A percentile compares a stretch with the other conserved stretches of the same genome.
Evolutionary conservation across 768 basidiomycete genomes (phyloP).

Genomic region (Phaeotremella fagi): DNA sequence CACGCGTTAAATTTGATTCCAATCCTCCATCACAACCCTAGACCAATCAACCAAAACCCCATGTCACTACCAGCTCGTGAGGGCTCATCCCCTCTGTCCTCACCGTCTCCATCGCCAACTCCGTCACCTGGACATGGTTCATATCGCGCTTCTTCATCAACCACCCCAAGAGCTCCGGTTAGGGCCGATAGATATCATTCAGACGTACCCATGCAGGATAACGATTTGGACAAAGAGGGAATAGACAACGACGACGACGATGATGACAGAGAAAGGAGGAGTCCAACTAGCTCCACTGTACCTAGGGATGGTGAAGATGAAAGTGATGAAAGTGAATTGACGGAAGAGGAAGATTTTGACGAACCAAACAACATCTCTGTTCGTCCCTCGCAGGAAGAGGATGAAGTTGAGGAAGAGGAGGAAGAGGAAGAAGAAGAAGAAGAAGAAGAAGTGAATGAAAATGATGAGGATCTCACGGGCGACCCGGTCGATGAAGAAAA

Average conservation of each 20-base stretch:
- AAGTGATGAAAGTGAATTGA: slow-evolving; percentile 10
- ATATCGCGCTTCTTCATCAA: no score
- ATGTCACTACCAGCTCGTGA: no score
- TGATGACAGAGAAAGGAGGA: background rate
- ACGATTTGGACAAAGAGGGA: background rate
- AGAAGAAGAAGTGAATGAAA: slow-evolving; percentile 21
- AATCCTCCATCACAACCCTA: no score
- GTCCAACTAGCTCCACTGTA: slow-evolving; percentile 1
- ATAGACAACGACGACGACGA: background rate
- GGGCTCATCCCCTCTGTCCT: background rate
- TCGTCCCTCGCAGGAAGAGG: slow-evolving; percentile 9
- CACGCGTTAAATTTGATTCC: no score
- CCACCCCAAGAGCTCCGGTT: no score
- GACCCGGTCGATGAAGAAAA: slow-evolving; percentile 3
- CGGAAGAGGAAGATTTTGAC: slow-evolving; percentile 8
- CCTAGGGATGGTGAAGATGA: background rate
- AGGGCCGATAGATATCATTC: no score
- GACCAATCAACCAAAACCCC: no score
- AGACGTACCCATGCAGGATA: no score
- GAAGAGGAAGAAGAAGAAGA: slow-evolving; percentile 15
- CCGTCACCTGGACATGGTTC: background rate
- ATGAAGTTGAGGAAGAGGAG: slow-evolving; percentile 4
- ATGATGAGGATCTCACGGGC: slow-evolving; percentile 2
- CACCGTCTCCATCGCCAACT: background rate
- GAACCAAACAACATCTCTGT: slow-evolving; percentile 1